Percentiles rank a stretch among this genome's conserved stretches.
Evolutionary conservation across 208 protist genomes (phyloP).

Genomic region (Acanthamoeba divionensis): DNA sequence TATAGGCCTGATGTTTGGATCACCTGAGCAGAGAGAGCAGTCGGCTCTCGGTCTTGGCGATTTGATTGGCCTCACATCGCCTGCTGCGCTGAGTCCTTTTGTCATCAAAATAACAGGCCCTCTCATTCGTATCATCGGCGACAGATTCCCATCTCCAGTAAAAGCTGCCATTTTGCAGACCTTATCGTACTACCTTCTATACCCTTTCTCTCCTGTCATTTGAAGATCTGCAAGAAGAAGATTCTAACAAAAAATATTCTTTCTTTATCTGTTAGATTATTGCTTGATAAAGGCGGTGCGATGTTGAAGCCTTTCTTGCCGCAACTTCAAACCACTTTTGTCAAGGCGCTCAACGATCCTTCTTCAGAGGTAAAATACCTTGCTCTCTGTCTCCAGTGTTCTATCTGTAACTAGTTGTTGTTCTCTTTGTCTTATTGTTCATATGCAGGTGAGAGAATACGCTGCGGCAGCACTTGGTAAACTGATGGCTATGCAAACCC

Average conservation of each 20-base stretch:
- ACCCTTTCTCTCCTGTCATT: background rate
- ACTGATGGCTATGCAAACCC: slow-evolving; percentile 66
- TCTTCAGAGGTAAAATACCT: background rate
- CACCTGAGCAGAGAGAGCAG: slow-evolving; percentile 27
- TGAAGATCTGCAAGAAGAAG: background rate
- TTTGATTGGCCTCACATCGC: slow-evolving; percentile 72
- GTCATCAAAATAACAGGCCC: slow-evolving; percentile 83
- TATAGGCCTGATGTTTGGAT: slow-evolving; percentile 45
- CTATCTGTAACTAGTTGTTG: background rate
- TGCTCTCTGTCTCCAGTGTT: background rate
- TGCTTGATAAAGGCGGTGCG: slow-evolving; percentile 72
- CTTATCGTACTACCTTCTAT: slow-evolving; percentile 18
- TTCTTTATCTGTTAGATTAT: background rate
- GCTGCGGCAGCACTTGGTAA: slow-evolving; percentile 70
- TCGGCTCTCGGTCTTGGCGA: slow-evolving; percentile 54
- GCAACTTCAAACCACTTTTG: slow-evolving; percentile 84
- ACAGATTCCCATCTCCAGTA: slow-evolving; percentile 81
- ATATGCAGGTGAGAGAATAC: slow-evolving; percentile 58
- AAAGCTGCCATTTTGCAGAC: slow-evolving; percentile 83
- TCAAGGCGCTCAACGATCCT: slow-evolving; percentile 77
- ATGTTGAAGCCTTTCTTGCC: slow-evolving; percentile 85
- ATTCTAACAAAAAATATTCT: background rate
- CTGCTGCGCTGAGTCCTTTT: slow-evolving; percentile 74
- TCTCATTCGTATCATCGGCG: slow-evolving; percentile 86
- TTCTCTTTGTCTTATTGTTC: background rate